phyloP scores from a whole-genome alignment of 768 basidiomycete genomes.

The Galerina marginata region DNA sequence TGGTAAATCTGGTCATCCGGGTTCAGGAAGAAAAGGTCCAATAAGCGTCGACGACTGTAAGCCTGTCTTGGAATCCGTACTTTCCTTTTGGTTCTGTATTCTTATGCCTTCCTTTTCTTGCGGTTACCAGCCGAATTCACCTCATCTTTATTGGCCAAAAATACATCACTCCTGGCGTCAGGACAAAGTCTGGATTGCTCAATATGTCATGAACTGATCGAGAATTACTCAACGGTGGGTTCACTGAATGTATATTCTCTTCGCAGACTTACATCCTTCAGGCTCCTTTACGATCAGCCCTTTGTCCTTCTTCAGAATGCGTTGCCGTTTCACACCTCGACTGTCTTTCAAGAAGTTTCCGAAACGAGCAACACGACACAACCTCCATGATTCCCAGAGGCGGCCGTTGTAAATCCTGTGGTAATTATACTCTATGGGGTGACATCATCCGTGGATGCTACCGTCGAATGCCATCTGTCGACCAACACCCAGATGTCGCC shows the following conservation, averaged over 20 bases:
- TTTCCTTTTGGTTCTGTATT: constrained; percentile 2
- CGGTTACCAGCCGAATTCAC: constrained; percentile 51
- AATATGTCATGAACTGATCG: constrained; percentile 49
- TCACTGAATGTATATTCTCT: background rate
- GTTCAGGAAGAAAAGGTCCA: constrained; percentile 60
- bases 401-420: constrained; percentile 59
- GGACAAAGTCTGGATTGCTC: constrained; percentile 45
- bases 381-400: constrained; percentile 61
- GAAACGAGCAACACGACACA: constrained; percentile 21
- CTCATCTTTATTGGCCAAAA: constrained; percentile 52
- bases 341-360: constrained; percentile 52
- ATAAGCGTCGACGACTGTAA: constrained; percentile 65
- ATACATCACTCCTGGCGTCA: constrained; percentile 45
- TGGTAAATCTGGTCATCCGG: constrained; percentile 59
- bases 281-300: constrained; percentile 54
- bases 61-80: background rate
- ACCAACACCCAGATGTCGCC: constrained; percentile 32
- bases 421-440: constrained; percentile 67
- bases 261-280: constrained; percentile 26
- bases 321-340: constrained; percentile 58
- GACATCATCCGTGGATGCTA: constrained; percentile 69
- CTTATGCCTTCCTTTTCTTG: background rate
- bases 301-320: constrained; percentile 61
- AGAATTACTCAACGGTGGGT: constrained; percentile 48
- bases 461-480: constrained; percentile 43